phyloP scores from a whole-genome alignment of 345 rosid species.

The Anastatica hierochuntica region DNA sequence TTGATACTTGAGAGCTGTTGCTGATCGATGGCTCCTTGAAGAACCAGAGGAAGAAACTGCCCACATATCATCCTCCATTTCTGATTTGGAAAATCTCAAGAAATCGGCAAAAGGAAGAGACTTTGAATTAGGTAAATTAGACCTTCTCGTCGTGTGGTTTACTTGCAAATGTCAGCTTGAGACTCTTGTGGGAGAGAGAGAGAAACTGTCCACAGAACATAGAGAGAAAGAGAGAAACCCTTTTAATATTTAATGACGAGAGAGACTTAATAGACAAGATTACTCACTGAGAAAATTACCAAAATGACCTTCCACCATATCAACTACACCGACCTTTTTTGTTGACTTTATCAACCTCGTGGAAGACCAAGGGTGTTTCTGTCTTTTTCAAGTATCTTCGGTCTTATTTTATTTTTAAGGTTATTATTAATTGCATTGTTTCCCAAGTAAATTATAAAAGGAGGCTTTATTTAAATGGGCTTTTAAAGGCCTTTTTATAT shows the following conservation, averaged over 20 bases:
- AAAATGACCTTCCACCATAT: too few relatives aligned
- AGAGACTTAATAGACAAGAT: constrained; percentile 26
- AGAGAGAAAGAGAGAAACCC: neutral
- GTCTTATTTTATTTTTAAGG: too few relatives aligned
- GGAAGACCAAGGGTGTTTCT: neutral
- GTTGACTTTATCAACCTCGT: too few relatives aligned
- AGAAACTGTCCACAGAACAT: neutral
- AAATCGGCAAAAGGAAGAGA: too few relatives aligned
- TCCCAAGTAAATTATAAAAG: too few relatives aligned
- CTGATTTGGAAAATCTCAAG: too few relatives aligned
- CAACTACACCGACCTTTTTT: too few relatives aligned
- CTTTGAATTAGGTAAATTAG: neutral
- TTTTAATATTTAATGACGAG: neutral
- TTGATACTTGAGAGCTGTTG: constrained; percentile 17
- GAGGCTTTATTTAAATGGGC: neutral
- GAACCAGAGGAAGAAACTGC: constrained; percentile 22
- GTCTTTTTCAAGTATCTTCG: neutral
- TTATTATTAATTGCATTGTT: too few relatives aligned
- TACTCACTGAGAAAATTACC: neutral
- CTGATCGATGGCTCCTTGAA: constrained; percentile 19
- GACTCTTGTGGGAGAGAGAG: constrained; percentile 3
- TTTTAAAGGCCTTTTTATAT: too few relatives aligned
- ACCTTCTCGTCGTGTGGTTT: neutral
- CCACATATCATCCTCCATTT: constrained; percentile 26
- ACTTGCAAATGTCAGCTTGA: constrained; percentile 9